phyloP scores from a whole-genome alignment of 73 alveolate genomes.

The Effrenium voratum region DNA sequence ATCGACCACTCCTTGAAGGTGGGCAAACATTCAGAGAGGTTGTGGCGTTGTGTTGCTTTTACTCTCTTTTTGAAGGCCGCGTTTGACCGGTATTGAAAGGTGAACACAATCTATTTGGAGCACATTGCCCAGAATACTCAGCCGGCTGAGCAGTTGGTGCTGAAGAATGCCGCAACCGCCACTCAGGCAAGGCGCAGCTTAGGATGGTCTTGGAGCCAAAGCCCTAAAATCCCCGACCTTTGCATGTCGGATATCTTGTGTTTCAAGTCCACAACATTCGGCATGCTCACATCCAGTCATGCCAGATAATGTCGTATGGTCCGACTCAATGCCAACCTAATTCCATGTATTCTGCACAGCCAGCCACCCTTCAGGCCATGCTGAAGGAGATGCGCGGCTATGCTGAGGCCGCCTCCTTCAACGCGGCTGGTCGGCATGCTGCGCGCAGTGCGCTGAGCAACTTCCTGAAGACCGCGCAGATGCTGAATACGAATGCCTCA shows the following conservation, averaged over 20 bases:
- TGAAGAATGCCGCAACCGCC: background rate
- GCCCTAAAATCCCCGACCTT: no score
- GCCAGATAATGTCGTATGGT: no score
- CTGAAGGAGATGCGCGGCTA: conserved; percentile 12
- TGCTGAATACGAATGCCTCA: no score
- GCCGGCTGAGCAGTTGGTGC: conserved; percentile 10
- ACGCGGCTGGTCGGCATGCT: background rate
- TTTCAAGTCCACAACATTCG: no score
- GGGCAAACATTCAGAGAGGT: background rate
- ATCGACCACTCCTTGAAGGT: conserved; percentile 54
- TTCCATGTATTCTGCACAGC: no score
- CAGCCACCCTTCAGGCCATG: conserved; percentile 55
- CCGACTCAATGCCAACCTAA: no score
- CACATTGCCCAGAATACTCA: conserved; percentile 84
- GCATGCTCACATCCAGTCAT: no score
- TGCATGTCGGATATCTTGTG: no score
- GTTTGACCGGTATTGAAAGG: background rate
- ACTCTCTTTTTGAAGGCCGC: background rate
- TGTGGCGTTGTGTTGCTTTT: background rate
- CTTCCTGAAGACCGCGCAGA: conserved; percentile 30
- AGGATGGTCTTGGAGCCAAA: no score
- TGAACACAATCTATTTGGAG: conserved; percentile 46
- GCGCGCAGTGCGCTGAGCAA: conserved; percentile 18
- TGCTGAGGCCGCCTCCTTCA: conserved; percentile 31
- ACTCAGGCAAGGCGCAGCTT: background rate